A percentile compares a stretch with the other conserved stretches of the same genome.
Evolutionary conservation across 2,329 filamentous ascomycete species (phyloP).

Genomic region (Ceratocystis cacaofunesta): DNA sequence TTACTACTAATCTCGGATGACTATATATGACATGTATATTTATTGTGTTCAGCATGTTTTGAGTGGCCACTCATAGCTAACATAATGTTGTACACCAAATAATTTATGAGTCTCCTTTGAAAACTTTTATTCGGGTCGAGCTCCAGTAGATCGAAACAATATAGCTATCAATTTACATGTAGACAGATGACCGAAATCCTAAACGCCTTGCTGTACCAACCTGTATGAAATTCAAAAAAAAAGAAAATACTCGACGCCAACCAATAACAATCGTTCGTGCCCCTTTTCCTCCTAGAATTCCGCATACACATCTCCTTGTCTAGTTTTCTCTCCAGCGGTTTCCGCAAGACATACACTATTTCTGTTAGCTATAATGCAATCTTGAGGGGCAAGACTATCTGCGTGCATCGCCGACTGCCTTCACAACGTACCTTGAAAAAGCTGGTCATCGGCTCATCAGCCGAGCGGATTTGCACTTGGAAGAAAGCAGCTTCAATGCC

Average conservation of each 20-base stretch:
- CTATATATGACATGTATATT: neutral
- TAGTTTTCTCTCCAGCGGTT: slow-evolving; percentile 54
- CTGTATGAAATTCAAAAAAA: neutral
- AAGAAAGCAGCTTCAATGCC: slow-evolving; percentile 83
- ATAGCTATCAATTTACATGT: neutral
- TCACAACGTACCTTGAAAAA: slow-evolving; percentile 62
- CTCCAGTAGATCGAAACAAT: neutral
- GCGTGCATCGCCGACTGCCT: neutral
- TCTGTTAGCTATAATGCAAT: neutral
- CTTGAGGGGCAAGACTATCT: slow-evolving; percentile 12
- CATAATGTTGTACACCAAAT: no score
- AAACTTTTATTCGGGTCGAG: neutral
- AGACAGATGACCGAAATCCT: neutral
- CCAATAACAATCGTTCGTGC: neutral
- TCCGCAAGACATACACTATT: slow-evolving; percentile 52
- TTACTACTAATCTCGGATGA: neutral
- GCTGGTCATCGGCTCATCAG: slow-evolving; percentile 95
- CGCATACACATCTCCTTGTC: slow-evolving; percentile 6
- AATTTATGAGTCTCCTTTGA: no score
- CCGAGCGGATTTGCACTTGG: slow-evolving; percentile 93
- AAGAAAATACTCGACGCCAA: neutral
- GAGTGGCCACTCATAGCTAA: neutral
- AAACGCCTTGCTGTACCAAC: neutral
- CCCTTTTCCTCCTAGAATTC: neutral
- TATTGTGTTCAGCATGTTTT: neutral